phyloP scores from a whole-genome alignment of 73 alveolate species.

The Uronychia binucleata region DNA sequence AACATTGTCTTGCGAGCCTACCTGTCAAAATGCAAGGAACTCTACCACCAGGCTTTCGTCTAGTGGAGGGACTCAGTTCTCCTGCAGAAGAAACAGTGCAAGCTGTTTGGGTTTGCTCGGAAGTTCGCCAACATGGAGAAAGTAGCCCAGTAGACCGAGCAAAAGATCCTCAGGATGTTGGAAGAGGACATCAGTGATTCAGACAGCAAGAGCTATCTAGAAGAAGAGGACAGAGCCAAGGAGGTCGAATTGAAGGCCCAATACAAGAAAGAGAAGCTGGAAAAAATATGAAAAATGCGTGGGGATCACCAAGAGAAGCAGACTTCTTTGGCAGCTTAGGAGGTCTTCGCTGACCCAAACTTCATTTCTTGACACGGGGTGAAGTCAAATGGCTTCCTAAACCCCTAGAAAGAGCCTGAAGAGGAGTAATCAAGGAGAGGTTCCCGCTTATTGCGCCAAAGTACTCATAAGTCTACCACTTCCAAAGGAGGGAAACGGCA shows the following conservation, averaged over 20 bases:
- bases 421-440: no score
- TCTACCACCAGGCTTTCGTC: not conserved
- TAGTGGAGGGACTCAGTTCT: not conserved
- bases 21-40: not conserved
- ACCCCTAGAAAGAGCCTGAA: no score
- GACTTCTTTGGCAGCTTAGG: not conserved
- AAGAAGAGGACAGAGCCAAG: not conserved
- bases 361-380: no score
- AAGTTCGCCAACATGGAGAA: not conserved
- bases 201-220: not conserved
- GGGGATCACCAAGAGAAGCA: not conserved
- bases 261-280: not conserved
- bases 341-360: not conserved
- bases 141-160: not conserved
- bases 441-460: no score
- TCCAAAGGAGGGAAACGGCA: no score
- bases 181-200: not conserved
- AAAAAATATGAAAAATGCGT: not conserved
- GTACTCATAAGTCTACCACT: no score
- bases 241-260: not conserved
- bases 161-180: not conserved
- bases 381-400: no score
- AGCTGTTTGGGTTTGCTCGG: not conserved
- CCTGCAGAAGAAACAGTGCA: not conserved
- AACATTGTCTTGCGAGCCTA: not conserved